A percentile compares a stretch with the other conserved stretches of the same genome.
Evolutionary conservation across 2,329 filamentous ascomycete species (phyloP).

Genomic region (Penicillium sp.): DNA sequence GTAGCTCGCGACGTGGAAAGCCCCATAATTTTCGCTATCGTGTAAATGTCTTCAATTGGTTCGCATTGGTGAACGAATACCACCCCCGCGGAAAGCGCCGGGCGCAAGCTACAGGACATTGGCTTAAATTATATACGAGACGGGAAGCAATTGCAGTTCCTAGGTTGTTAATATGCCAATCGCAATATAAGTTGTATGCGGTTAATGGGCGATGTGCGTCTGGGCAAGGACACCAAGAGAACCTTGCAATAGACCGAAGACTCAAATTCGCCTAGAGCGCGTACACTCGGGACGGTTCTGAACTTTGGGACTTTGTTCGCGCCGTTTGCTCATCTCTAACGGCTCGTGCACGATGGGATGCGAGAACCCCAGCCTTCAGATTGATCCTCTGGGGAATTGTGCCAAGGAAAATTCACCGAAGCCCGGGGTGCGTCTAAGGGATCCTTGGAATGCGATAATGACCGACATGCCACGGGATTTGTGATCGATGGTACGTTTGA

Average conservation of each 20-base stretch:
- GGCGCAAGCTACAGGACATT: conserved; percentile 5
- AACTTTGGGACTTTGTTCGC: neutral
- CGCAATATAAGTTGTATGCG: neutral
- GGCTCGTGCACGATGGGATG: conserved; percentile 8
- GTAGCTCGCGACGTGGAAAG: neutral
- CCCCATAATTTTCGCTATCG: neutral
- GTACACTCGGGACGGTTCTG: neutral
- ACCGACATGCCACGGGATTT: neutral
- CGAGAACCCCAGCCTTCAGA: conserved; percentile 3
- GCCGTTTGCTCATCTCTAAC: conserved; percentile 2
- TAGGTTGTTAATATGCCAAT: neutral
- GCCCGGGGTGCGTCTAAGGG: conserved; percentile 1
- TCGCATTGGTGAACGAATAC: conserved; percentile 1
- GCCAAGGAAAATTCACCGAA: conserved; percentile 8
- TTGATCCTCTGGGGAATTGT: conserved; percentile 3
- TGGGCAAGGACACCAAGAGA: neutral
- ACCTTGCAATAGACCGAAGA: neutral
- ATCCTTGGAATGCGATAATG: neutral
- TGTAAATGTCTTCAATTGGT: conserved; percentile 5
- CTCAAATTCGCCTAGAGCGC: conserved; percentile 1
- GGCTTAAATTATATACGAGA: conserved; percentile 5
- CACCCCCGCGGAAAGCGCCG: conserved; percentile 30
- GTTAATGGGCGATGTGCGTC: neutral
- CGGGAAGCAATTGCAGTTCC: neutral
- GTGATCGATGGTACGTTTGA: neutral